phyloP scores from a whole-genome alignment of 192 early-diverging fungal species.

The Podila clonocystis region DNA sequence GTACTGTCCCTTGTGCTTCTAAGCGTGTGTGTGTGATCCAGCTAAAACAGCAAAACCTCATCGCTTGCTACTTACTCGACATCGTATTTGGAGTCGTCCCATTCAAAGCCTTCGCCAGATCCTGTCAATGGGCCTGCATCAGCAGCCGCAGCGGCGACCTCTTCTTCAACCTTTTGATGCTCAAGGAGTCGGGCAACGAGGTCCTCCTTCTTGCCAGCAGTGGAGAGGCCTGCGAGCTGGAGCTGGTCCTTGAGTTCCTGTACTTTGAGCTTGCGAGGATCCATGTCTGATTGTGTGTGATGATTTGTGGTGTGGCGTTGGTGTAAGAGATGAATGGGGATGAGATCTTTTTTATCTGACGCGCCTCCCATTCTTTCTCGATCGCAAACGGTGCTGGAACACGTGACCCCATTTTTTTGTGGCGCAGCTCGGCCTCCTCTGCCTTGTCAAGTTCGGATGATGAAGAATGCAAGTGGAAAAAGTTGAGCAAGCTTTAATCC shows the following conservation, averaged over 20 bases:
- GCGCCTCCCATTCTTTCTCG: too few species aligned
- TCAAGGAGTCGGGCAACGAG: conserved; percentile 68
- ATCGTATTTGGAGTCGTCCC: conserved; percentile 51
- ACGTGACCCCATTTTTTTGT: too few species aligned
- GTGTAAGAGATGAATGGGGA: not conserved
- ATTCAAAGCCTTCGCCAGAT: conserved; percentile 46
- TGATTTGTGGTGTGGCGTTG: not conserved
- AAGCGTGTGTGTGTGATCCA: not conserved
- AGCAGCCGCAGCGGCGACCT: conserved; percentile 18
- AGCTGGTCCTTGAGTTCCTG: conserved; percentile 68
- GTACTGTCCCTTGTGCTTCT: not conserved
- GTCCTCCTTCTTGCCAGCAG: conserved; percentile 74
- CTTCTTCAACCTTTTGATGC: conserved; percentile 59
- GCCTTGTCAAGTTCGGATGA: too few species aligned
- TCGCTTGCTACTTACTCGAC: too few species aligned
- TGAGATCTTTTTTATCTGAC: not conserved
- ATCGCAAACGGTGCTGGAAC: too few species aligned
- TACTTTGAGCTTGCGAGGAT: conserved; percentile 62
- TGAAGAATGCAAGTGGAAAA: too few species aligned
- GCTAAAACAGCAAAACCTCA: not conserved
- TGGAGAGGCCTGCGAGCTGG: conserved; percentile 60
- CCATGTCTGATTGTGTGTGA: conserved; percentile 10
- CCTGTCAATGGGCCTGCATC: conserved; percentile 38
- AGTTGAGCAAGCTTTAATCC: not conserved
- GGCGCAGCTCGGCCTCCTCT: too few species aligned